Percentiles rank a stretch among this genome's conserved stretches.
Conservation (phyloP, 2,329 filamentous ascomycete genomes). For the Arthrobotrys sinensis region DNA sequence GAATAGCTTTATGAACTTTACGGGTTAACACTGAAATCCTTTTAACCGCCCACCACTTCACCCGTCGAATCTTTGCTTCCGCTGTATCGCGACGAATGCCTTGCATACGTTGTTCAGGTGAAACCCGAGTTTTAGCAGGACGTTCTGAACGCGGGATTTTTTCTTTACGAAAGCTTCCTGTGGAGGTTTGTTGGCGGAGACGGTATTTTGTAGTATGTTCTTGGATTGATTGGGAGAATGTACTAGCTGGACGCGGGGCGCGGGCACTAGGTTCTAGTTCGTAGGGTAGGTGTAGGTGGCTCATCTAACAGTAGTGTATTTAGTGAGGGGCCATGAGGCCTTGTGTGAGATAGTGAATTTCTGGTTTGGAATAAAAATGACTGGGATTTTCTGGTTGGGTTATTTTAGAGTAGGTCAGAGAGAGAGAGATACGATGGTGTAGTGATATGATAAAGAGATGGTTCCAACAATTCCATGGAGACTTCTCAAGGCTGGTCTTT, state of each 20-base stretch:
- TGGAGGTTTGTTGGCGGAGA: slow-evolving; percentile 26
- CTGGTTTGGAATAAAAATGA: slow-evolving; percentile 6
- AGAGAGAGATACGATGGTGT: slow-evolving; percentile 23
- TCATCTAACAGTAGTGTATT: slow-evolving; percentile 39
- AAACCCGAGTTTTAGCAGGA: slow-evolving; percentile 13
- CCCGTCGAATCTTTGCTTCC: slow-evolving; percentile 41
- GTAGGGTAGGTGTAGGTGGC: slow-evolving; percentile 36
- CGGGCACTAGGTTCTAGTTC: slow-evolving; percentile 31
- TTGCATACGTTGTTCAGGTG: slow-evolving; percentile 59
- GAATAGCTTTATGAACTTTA: slow-evolving; percentile 31
- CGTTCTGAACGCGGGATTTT: slow-evolving; percentile 48
- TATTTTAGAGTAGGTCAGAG: background rate
- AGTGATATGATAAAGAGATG: background rate
- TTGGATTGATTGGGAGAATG: slow-evolving; percentile 42
- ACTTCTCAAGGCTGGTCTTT: background rate
- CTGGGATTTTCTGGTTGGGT: background rate
- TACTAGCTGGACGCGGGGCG: slow-evolving; percentile 15
- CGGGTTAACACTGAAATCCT: slow-evolving; percentile 10
- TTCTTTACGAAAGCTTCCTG: slow-evolving; percentile 22
- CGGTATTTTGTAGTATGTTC: slow-evolving; percentile 48
- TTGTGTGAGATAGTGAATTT: slow-evolving; percentile 20
- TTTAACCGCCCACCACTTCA: slow-evolving; percentile 38
- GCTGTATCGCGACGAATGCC: slow-evolving; percentile 33
- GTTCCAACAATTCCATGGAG: background rate
- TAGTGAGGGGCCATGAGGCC: slow-evolving; percentile 13